Conservation (phyloP, 768 basidiomycete genomes). For the Mycena rosella region DNA sequence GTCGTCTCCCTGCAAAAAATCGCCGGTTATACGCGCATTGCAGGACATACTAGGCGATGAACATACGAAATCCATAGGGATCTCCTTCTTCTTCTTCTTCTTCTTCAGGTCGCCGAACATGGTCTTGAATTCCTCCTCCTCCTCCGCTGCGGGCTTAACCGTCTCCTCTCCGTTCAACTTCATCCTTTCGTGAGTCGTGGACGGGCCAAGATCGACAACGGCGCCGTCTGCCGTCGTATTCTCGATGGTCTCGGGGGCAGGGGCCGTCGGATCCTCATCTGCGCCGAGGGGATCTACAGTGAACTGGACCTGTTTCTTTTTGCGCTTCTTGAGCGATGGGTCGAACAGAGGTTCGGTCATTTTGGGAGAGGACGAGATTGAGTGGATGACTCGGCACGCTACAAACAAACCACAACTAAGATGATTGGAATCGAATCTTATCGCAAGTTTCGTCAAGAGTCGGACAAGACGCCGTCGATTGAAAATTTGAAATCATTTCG, state of each 20-base stretch:
- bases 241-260: slow-evolving; percentile 81
- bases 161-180: slow-evolving; percentile 59
- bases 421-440: background rate
- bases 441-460: no score
- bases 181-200: slow-evolving; percentile 83
- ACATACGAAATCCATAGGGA: slow-evolving; percentile 84
- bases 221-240: slow-evolving; percentile 77
- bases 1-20: slow-evolving; percentile 66
- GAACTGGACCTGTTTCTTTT: slow-evolving; percentile 90
- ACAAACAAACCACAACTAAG: slow-evolving; percentile 33
- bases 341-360: slow-evolving; percentile 82
- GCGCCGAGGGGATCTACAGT: slow-evolving; percentile 87
- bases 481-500: no score
- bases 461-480: no score
- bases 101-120: slow-evolving; percentile 93
- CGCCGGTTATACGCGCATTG: slow-evolving; percentile 9
- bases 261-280: slow-evolving; percentile 85
- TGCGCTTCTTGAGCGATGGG: slow-evolving; percentile 86
- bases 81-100: slow-evolving; percentile 95
- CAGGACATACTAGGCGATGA: slow-evolving; percentile 16
- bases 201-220: slow-evolving; percentile 80
- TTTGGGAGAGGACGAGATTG: slow-evolving; percentile 13
- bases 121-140: slow-evolving; percentile 82
- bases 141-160: slow-evolving; percentile 66
- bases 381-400: slow-evolving; percentile 12